Conservation (phyloP, 768 basidiomycete species). For the Amanita jacksonii region DNA sequence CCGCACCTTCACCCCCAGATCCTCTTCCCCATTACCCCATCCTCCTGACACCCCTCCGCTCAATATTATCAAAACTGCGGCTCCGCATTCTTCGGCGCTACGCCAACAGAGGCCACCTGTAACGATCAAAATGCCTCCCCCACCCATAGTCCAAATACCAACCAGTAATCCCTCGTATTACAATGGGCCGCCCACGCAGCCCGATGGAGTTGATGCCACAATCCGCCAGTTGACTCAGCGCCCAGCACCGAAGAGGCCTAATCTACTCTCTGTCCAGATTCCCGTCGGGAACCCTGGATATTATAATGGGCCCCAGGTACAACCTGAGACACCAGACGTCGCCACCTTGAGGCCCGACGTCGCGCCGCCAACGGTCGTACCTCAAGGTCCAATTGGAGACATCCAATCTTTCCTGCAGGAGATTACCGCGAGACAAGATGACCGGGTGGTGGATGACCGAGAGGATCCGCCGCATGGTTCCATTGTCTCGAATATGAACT, state of each 20-base stretch:
- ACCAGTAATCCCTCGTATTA: constrained; percentile 5
- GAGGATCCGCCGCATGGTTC: not conserved
- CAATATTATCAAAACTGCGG: not conserved
- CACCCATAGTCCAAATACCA: constrained; percentile 4
- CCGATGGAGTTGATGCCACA: constrained; percentile 3
- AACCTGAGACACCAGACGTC: no score
- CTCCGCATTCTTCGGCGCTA: not conserved
- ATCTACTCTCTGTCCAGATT: not conserved
- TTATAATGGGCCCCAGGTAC: constrained; percentile 5
- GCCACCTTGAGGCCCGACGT: no score
- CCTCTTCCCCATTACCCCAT: constrained; percentile 1
- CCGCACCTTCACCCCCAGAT: constrained; percentile 11
- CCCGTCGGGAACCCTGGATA: constrained; percentile 4
- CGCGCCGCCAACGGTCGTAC: constrained; percentile 3
- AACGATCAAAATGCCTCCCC: not conserved
- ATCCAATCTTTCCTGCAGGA: not conserved
- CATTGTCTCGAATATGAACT: constrained; percentile 18
- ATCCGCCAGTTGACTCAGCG: constrained; percentile 1
- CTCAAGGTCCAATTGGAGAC: constrained; percentile 8
- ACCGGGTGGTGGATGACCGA: not conserved
- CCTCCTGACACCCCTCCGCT: constrained; percentile 5
- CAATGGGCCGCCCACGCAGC: constrained; percentile 2
- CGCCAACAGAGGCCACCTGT: not conserved
- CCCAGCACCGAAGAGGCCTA: constrained; percentile 1
- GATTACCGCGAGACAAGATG: not conserved